phyloP scores from a whole-genome alignment of 163 green algal genomes.

The Trebouxia gelatinosa region DNA sequence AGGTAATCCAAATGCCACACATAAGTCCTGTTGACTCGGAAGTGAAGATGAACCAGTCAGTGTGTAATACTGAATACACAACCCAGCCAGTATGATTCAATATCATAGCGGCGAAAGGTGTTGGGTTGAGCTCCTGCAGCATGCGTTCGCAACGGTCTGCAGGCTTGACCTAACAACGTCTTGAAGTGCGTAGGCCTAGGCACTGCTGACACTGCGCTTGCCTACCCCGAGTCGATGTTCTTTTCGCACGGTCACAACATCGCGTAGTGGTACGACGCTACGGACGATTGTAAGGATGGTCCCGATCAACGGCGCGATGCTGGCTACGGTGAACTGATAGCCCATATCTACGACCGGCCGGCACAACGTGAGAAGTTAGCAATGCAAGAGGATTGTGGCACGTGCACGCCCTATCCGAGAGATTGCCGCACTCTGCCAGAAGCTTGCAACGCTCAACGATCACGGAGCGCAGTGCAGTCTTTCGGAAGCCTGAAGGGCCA shows the following conservation, averaged over 20 bases:
- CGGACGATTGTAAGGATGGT: background rate
- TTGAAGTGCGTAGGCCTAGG: background rate
- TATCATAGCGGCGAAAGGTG: conserved; percentile 28
- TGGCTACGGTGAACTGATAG: background rate
- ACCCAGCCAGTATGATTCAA: conserved; percentile 30
- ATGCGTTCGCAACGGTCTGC: background rate
- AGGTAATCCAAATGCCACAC: conserved; percentile 32
- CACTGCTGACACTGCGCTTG: background rate
- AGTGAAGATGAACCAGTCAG: conserved; percentile 33
- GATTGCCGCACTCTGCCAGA: too few relatives aligned
- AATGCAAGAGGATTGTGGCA: too few relatives aligned
- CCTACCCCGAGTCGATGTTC: background rate
- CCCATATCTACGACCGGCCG: too few relatives aligned
- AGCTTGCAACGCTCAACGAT: too few relatives aligned
- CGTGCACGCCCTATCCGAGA: too few relatives aligned
- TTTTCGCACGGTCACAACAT: background rate
- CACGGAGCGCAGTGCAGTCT: too few relatives aligned
- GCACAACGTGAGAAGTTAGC: too few relatives aligned
- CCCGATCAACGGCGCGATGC: background rate
- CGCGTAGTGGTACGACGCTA: background rate
- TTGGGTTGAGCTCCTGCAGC: conserved; percentile 31
- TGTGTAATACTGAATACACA: conserved; percentile 28
- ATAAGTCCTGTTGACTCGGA: conserved; percentile 13
- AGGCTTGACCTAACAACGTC: background rate
- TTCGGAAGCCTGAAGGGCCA: too few relatives aligned